These are phyloP conservation scores for Huntiella decipiens DNA, from an alignment of 2,329 filamentous ascomycete species.

Conservation along the genomic window DNA sequence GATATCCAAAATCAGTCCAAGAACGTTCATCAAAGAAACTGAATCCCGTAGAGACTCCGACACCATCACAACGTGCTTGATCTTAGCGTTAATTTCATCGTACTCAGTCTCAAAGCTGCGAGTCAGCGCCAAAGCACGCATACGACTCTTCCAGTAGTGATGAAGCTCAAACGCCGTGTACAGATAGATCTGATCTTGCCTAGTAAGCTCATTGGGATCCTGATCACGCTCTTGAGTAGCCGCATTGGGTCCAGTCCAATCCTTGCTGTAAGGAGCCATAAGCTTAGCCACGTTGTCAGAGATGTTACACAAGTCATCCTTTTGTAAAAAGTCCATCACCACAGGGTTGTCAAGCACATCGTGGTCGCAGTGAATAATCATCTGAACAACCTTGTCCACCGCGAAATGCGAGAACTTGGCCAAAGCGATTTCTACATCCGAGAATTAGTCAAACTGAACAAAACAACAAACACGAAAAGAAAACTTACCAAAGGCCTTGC, in stretches of 20 bases:
- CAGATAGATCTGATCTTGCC: conserved; percentile 89
- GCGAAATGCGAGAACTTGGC: conserved; percentile 78
- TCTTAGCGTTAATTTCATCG: conserved; percentile 71
- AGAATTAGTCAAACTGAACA: conserved; percentile 21
- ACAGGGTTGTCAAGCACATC: conserved; percentile 77
- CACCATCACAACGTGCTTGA: conserved; percentile 68
- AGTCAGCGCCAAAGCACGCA: conserved; percentile 74
- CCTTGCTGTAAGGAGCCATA: conserved; percentile 88
- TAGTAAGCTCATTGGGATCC: conserved; percentile 72
- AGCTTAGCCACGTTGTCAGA: conserved; percentile 78
- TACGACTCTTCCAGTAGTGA: conserved; percentile 96
- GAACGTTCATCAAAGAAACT: conserved; percentile 83
- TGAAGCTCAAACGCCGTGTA: conserved; percentile 86
- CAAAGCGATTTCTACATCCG: conserved; percentile 56
- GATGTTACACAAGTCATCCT: conserved; percentile 81
- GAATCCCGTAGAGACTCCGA: conserved; percentile 83
- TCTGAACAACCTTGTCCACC: conserved; percentile 69
- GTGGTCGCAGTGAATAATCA: conserved; percentile 88
- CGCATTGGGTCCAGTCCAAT: conserved; percentile 54
- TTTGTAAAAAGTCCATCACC: conserved; percentile 91
- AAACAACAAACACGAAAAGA: background rate
- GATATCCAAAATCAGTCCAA: conserved; percentile 89
- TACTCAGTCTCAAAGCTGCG: conserved; percentile 75
- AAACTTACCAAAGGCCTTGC: conserved; percentile 58
- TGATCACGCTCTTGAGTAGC: conserved; percentile 55